A percentile compares a stretch with the other conserved stretches of the same genome.
These are phyloP conservation scores for Nothophoma quercina DNA, from an alignment of 2,329 filamentous ascomycete species.

Conservation along the genomic window DNA sequence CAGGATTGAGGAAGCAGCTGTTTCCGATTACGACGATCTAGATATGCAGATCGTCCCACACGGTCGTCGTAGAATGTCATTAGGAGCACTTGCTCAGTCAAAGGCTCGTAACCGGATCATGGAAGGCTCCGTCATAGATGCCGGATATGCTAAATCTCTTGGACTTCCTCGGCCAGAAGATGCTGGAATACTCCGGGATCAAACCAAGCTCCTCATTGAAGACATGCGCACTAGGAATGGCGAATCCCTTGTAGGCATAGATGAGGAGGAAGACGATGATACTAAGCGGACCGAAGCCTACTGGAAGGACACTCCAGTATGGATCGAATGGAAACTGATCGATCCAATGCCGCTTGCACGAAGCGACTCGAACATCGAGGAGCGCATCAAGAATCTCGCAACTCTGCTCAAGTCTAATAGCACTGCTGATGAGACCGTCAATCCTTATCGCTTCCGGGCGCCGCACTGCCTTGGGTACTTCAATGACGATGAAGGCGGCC, in stretches of 20 bases:
- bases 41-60: too few species aligned
- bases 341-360: conserved; percentile 29
- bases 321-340: conserved; percentile 50
- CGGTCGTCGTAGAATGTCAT: too few species aligned
- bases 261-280: conserved; percentile 24
- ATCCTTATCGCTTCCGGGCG: conserved; percentile 35
- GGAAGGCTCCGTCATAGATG: not conserved
- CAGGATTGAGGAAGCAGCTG: too few species aligned
- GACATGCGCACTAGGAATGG: too few species aligned
- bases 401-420: conserved; percentile 44
- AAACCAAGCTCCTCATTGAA: too few species aligned
- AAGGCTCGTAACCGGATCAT: not conserved
- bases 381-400: conserved; percentile 43
- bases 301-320: too few species aligned
- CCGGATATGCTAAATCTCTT: not conserved
- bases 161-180: not conserved
- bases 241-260: too few species aligned
- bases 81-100: not conserved
- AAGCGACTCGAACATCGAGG: conserved; percentile 35
- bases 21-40: not conserved
- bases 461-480: conserved; percentile 49
- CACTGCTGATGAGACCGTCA: conserved; percentile 19
- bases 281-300: conserved; percentile 36
- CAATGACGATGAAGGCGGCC: conserved; percentile 44
- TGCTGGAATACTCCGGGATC: too few species aligned